These are phyloP conservation scores for Cyberlindnera misumaiensis DNA, from an alignment of 805 yeast genomes.

Conservation along the genomic window DNA sequence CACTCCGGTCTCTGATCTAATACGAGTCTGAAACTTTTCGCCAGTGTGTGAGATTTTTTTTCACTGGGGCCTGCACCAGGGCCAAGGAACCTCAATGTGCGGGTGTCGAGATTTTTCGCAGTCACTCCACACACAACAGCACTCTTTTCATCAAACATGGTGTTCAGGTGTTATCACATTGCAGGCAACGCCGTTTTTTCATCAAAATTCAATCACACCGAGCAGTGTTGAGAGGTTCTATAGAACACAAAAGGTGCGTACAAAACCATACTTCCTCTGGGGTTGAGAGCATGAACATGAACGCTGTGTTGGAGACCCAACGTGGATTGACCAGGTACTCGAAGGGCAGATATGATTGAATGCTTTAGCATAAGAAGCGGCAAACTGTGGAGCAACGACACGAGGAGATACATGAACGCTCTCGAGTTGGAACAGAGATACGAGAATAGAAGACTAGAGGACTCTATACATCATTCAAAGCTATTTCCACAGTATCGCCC, in stretches of 20 bases:
- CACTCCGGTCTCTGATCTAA: conserved; percentile 82
- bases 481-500: too few species aligned
- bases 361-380: too few species aligned
- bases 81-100: conserved; percentile 5
- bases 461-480: too few species aligned
- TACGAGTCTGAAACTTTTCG: conserved; percentile 4
- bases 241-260: conserved; percentile 19
- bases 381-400: too few species aligned
- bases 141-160: neutral
- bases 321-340: too few species aligned
- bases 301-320: too few species aligned
- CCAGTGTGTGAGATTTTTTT: conserved; percentile 3
- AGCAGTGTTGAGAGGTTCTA: conserved; percentile 3
- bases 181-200: conserved; percentile 12
- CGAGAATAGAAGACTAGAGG: too few species aligned
- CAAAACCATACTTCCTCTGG: too few species aligned
- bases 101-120: conserved; percentile 10
- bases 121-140: conserved; percentile 7
- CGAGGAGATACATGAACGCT: too few species aligned
- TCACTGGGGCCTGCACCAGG: neutral
- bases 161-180: conserved; percentile 6
- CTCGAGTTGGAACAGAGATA: too few species aligned
- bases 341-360: too few species aligned
- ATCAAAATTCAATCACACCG: conserved; percentile 11
- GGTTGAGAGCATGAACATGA: too few species aligned